These are phyloP conservation scores for Chlamydomonas reinhardtii DNA, from an alignment of 163 green algal species.

Conservation along the genomic window DNA sequence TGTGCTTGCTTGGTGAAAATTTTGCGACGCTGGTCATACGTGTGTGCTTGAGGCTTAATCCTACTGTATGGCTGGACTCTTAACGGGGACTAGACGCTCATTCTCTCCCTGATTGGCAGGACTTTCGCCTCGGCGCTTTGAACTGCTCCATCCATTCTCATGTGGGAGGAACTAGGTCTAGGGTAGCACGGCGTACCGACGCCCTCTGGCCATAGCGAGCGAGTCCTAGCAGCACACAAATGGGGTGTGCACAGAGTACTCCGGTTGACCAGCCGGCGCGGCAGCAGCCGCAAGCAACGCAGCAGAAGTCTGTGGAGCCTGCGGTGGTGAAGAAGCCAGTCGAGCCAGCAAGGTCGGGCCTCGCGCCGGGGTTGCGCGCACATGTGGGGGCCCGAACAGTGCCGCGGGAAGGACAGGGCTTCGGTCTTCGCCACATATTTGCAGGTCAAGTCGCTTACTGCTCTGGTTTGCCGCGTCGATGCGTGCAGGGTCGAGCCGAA, in stretches of 20 bases:
- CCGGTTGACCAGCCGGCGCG: conserved; percentile 15
- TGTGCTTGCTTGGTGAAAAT: no score
- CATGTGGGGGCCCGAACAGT: neutral
- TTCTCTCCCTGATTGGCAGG: no score
- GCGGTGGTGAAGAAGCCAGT: conserved; percentile 3
- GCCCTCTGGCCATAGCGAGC: neutral
- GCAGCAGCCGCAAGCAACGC: conserved; percentile 5
- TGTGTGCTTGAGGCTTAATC: no score
- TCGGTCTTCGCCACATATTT: no score
- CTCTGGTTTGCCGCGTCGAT: neutral
- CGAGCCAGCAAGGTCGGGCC: conserved; percentile 25
- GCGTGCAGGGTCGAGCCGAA: conserved; percentile 39
- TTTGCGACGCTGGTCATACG: no score
- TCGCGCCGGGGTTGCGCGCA: neutral
- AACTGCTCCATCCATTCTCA: no score
- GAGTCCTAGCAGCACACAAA: neutral
- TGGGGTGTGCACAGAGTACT: conserved; percentile 23
- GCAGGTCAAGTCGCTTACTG: no score
- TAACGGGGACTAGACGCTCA: no score
- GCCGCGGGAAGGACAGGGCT: no score
- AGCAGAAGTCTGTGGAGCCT: neutral
- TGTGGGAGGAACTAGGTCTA: no score
- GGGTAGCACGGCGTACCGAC: neutral
- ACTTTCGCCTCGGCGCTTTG: no score
- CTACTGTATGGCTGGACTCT: no score